A percentile compares a stretch with the other conserved stretches of the same genome.
Evolutionary conservation across 2,329 filamentous ascomycete genomes (phyloP).

Genomic region (Diplodia mutila): DNA sequence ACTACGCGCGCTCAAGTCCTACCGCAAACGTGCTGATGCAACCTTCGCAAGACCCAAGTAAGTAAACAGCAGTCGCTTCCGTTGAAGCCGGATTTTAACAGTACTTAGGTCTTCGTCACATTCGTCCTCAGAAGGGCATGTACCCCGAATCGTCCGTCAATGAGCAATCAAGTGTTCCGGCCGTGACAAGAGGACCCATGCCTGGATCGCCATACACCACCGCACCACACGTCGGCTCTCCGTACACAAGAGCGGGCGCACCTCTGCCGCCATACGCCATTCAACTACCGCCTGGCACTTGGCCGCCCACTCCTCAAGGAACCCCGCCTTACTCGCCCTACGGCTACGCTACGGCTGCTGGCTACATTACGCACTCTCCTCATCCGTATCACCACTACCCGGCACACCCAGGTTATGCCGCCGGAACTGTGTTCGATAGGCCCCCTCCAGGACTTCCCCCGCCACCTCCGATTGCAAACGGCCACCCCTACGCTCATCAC

Average conservation of each 20-base stretch:
- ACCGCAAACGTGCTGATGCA: conserved; percentile 74
- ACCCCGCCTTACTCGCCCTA: conserved; percentile 48
- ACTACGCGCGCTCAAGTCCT: conserved; percentile 82
- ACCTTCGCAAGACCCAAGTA: conserved; percentile 74
- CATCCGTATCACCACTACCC: conserved; percentile 20
- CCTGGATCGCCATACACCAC: conserved; percentile 60
- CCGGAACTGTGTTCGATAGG: conserved; percentile 43
- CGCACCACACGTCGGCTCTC: conserved; percentile 57
- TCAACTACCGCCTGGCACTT: conserved; percentile 44
- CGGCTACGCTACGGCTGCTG: conserved; percentile 28
- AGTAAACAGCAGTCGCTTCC: neutral
- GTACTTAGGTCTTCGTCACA: conserved; percentile 65
- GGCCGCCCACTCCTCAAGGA: conserved; percentile 47
- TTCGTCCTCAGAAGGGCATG: conserved; percentile 88
- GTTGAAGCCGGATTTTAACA: neutral
- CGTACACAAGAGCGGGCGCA: conserved; percentile 50
- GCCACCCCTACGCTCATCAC: conserved; percentile 35
- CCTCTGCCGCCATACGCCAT: conserved; percentile 48
- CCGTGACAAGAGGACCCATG: conserved; percentile 76
- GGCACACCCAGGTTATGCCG: conserved; percentile 23
- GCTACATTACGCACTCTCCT: conserved; percentile 25
- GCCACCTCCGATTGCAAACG: conserved; percentile 40
- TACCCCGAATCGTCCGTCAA: conserved; percentile 95
- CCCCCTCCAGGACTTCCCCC: conserved; percentile 45
- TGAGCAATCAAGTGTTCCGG: conserved; percentile 78